A percentile compares a stretch with the other conserved stretches of the same genome.
Conservation (phyloP, 2,329 filamentous ascomycete species). For the Aspergillus tanneri region DNA sequence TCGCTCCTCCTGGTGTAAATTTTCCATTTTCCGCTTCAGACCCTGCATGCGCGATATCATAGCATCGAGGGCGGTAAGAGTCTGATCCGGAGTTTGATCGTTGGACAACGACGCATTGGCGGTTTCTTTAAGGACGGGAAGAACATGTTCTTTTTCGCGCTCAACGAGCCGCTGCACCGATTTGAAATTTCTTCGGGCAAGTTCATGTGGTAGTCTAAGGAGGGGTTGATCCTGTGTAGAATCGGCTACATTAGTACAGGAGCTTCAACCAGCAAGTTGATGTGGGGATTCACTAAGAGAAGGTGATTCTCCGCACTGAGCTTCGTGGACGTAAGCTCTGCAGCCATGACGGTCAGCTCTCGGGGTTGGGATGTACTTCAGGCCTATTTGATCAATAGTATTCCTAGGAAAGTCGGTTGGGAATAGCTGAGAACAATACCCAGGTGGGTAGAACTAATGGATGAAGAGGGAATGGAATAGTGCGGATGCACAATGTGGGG, state of each 20-base stretch:
- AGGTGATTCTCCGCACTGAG: slow-evolving; percentile 52
- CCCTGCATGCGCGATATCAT: slow-evolving; percentile 84
- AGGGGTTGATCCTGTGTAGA: slow-evolving; percentile 79
- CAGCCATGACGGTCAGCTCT: slow-evolving; percentile 33
- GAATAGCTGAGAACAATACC: not conserved
- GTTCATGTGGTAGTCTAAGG: slow-evolving; percentile 86
- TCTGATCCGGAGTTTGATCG: slow-evolving; percentile 63
- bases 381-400: too few species aligned
- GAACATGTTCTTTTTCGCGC: slow-evolving; percentile 48
- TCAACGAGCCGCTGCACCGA: slow-evolving; percentile 57
- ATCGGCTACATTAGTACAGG: slow-evolving; percentile 3
- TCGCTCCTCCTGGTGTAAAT: slow-evolving; percentile 75
- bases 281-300: slow-evolving; percentile 42
- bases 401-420: too few species aligned
- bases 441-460: not conserved
- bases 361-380: not conserved
- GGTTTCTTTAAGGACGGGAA: slow-evolving; percentile 51
- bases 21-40: slow-evolving; percentile 81
- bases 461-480: not conserved
- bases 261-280: not conserved
- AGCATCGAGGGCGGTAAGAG: slow-evolving; percentile 76
- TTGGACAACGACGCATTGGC: slow-evolving; percentile 65
- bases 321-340: slow-evolving; percentile 48
- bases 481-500: not conserved
- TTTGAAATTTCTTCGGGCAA: slow-evolving; percentile 92